Evolutionary conservation across 1,284 basidiomycete genomes (phyloP).

Genomic region (Baeospora myosura): DNA sequence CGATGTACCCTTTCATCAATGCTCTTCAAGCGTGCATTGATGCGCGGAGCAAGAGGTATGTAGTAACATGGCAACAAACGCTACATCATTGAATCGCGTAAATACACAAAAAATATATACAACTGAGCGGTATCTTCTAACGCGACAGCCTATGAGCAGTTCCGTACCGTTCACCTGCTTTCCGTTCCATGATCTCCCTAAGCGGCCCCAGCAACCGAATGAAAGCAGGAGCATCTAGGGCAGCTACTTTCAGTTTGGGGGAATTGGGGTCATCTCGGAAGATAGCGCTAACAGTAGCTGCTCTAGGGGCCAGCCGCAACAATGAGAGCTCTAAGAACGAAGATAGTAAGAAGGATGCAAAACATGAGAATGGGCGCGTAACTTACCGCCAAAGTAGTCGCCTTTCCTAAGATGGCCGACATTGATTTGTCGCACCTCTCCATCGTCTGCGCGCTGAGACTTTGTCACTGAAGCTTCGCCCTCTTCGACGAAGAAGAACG

Average conservation of each 20-base stretch:
- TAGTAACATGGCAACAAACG: too few species aligned
- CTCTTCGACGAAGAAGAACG: conserved; percentile 96
- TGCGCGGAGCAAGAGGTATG: too few species aligned
- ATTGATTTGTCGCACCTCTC: conserved; percentile 53
- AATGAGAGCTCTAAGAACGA: conserved; percentile 65
- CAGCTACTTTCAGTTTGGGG: conserved; percentile 83
- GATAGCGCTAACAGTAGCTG: conserved; percentile 87
- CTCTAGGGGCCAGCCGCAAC: conserved; percentile 79
- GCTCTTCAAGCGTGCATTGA: too few species aligned
- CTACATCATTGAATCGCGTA: too few species aligned
- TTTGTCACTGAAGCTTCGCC: conserved; percentile 88
- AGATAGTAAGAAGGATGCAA: conserved; percentile 4
- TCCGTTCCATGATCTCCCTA: conserved; percentile 82
- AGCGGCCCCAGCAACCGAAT: conserved; percentile 89
- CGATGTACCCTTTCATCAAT: too few species aligned
- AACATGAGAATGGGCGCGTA: conserved; percentile 2
- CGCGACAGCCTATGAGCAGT: conserved; percentile 2
- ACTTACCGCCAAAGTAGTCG: conserved; percentile 95
- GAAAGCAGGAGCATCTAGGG: conserved; percentile 90
- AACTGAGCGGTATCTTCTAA: too few species aligned
- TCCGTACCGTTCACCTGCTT: conserved; percentile 49
- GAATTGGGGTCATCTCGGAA: conserved; percentile 40
- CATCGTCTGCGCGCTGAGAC: conserved; percentile 51
- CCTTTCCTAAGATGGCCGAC: conserved; percentile 81
- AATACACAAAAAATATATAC: too few species aligned